Conservation (phyloP, 1,284 basidiomycete species). For the Ustilago trichophora region DNA sequence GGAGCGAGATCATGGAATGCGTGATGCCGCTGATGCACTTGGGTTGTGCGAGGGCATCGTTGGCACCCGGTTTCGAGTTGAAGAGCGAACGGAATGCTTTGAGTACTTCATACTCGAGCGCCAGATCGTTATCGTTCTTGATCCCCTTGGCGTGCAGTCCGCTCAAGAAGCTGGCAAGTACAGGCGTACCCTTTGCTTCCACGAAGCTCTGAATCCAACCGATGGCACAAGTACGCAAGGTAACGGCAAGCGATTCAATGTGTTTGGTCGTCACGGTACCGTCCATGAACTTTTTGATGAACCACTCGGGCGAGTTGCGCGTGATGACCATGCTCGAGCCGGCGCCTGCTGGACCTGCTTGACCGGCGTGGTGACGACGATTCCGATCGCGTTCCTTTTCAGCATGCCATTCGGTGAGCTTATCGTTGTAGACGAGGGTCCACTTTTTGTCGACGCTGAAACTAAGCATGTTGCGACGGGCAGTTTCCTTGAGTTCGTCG, state of each 20-base stretch:
- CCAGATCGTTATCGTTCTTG: constrained; percentile 72
- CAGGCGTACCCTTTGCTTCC: constrained; percentile 77
- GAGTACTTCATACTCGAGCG: constrained; percentile 86
- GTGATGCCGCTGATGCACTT: constrained; percentile 83
- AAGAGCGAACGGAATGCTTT: constrained; percentile 88
- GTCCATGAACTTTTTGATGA: constrained; percentile 87
- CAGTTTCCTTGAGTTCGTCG: constrained; percentile 55
- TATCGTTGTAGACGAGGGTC: constrained; percentile 86
- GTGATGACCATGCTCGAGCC: constrained; percentile 54
- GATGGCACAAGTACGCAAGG: constrained; percentile 72
- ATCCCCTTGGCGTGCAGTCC: constrained; percentile 58
- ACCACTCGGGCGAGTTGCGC: constrained; percentile 71
- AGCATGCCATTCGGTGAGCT: constrained; percentile 79
- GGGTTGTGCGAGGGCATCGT: constrained; percentile 81
- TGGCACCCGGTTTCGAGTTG: constrained; percentile 79
- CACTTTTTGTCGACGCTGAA: constrained; percentile 81
- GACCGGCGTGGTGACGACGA: constrained; percentile 64
- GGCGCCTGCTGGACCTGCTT: constrained; percentile 70
- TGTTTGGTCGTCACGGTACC: constrained; percentile 83
- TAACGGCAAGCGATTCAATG: constrained; percentile 80
- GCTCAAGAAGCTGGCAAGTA: constrained; percentile 77
- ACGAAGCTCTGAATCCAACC: constrained; percentile 66
- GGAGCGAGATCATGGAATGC: constrained; percentile 83
- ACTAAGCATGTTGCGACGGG: constrained; percentile 59
- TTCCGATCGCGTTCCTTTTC: constrained; percentile 57